Base-by-base conservation (phyloP, 164 flowering plant genomes). In the Malania oleifera region DNA sequence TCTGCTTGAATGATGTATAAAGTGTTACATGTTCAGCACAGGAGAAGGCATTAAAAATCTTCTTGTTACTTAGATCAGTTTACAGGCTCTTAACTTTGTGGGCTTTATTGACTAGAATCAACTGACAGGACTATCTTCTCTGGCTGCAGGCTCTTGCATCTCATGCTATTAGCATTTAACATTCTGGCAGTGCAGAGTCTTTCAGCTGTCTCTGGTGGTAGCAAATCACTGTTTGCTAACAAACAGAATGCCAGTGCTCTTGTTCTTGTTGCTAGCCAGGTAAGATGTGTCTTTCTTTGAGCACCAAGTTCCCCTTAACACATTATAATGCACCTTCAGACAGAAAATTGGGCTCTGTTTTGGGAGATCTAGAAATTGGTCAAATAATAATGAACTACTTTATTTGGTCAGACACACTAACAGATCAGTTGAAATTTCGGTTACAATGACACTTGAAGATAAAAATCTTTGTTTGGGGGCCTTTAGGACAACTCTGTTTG, bases 251-350 rank as follows among this genome's bases (percentile, higher is more conserved):
- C 68, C 47, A 72, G 64, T 54, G 96, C 98, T 47, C 72, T 84
- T 57, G 39, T 85, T 26, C 75, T 92, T 45, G 95, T 91, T 66
- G 85, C 95, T 28, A 89, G 98, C 73, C 96, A 91, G 96, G 98
- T 88, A 57, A 64, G 17, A 18, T n/a, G 7, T n/a, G 10, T 2
- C 18, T 15, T 27, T 22, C 24, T 23, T 46, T n/a, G 23, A 56
- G 23, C 14, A 29, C 54, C 2, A n/a, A 43, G 2, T 4, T n/a
- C 20, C 46, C 2, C 20, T 3, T 43, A 2, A 15, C 15, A 7
- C 43, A 39, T 7, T 11, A 4, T 31, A 31, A 9, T 31, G 35
- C 35, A 4, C 6, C 35, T 31, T 9, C 9, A 9, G 35, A 31
- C 9, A 9, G 35, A 31, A 31, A 31, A 4, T 4, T 31, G 35